Conservation (phyloP, 495 filamentous ascomycete genomes). For the Xylaria palmicola region DNA sequence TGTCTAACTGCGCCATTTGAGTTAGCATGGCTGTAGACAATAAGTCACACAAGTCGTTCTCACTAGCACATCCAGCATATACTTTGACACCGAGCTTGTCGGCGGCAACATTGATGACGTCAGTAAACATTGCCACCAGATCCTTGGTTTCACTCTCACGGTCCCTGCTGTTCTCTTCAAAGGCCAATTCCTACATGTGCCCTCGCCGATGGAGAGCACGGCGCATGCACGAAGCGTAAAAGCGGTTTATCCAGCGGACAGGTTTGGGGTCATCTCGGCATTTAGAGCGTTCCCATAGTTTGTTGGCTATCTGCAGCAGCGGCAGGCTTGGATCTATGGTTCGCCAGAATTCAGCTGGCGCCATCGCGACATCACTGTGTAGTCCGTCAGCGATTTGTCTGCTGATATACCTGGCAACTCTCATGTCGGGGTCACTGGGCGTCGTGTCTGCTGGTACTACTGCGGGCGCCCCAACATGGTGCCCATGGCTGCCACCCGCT, state of each 20-base stretch:
- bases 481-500: not conserved
- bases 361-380: not conserved
- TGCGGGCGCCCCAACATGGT: no score
- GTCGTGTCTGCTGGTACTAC: not conserved
- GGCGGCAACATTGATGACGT: not conserved
- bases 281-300: not conserved
- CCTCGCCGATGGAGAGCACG: not conserved
- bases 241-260: not conserved
- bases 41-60: not conserved
- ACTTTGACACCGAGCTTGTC: not conserved
- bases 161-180: not conserved
- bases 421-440: not conserved
- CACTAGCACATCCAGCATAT: not conserved
- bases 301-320: not conserved
- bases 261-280: not conserved
- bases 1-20: not conserved
- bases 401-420: not conserved
- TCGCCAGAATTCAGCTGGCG: not conserved
- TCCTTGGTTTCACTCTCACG: not conserved
- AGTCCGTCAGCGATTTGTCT: not conserved
- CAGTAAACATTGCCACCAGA: not conserved
- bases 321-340: not conserved
- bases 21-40: not conserved
- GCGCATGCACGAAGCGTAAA: conserved; percentile 2
- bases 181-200: not conserved